Conservation (phyloP, 23 red algal species). For the Cyanidium caldarium region DNA sequence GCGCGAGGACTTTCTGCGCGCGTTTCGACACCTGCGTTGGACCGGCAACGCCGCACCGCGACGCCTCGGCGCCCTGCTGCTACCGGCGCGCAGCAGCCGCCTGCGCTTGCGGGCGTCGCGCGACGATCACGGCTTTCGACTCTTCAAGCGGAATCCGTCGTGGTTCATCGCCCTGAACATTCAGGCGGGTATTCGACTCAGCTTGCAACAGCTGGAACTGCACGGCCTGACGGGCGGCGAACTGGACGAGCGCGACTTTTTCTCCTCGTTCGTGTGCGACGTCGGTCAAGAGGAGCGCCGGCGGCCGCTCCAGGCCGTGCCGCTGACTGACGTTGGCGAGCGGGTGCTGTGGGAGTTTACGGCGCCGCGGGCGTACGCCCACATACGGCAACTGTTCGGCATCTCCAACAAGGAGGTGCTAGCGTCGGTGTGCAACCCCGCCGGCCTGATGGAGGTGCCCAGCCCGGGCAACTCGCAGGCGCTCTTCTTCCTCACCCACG, state of each 20-base stretch:
- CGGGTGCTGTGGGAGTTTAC: constrained; percentile 43
- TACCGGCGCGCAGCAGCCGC: not conserved
- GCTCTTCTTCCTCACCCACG: constrained; percentile 78
- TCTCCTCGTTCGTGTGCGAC: not conserved
- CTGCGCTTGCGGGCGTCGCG: not conserved
- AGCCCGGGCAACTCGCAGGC: constrained; percentile 58
- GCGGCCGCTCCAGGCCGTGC: not conserved
- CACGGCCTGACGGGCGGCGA: not conserved
- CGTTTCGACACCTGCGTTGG: not conserved
- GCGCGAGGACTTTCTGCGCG: constrained; percentile 6
- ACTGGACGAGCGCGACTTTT: not conserved
- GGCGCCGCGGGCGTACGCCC: constrained; percentile 49
- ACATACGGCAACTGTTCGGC: constrained; percentile 38
- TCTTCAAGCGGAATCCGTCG: constrained; percentile 3
- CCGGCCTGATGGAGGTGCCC: constrained; percentile 46
- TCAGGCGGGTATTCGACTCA: not conserved
- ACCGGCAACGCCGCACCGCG: not conserved
- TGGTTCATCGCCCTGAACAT: constrained; percentile 8
- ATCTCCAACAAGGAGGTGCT: constrained; percentile 59
- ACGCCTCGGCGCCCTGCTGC: not conserved
- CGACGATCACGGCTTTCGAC: not conserved
- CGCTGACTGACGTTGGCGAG: constrained; percentile 15
- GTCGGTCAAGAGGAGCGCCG: not conserved
- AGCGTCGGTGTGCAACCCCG: constrained; percentile 30
- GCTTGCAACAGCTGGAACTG: not conserved